These are phyloP conservation scores for Ascochyta koolunga DNA, from an alignment of 2,329 filamentous ascomycete species.

Conservation along the genomic window DNA sequence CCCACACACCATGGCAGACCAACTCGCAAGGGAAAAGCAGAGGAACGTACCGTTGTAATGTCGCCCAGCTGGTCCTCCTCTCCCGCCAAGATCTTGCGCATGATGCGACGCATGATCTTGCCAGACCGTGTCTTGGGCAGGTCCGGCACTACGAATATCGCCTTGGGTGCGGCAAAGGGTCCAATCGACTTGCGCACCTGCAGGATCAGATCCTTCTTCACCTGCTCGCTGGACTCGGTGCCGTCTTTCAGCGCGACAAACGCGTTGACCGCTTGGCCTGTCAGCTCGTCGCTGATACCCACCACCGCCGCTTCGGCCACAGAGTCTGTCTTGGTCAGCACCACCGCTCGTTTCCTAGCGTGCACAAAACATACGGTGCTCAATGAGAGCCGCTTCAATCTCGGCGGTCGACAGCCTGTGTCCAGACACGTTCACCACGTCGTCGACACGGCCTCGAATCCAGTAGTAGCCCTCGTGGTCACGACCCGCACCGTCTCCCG, in stretches of 20 bases:
- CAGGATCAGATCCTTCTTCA: constrained; percentile 90
- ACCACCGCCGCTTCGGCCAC: constrained; percentile 96
- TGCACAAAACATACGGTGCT: constrained; percentile 69
- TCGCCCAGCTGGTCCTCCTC: constrained; percentile 98
- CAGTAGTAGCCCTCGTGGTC: constrained; percentile 99
- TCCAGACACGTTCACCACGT: constrained; percentile 97
- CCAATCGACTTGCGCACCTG: constrained; percentile 98
- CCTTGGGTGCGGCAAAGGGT: constrained; percentile 95
- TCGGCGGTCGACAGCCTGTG: constrained; percentile 96
- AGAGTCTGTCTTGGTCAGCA: constrained; percentile 55
- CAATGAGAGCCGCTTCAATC: constrained; percentile 94
- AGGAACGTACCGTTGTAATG: constrained; percentile 76
- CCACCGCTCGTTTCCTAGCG: not conserved
- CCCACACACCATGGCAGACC: not conserved
- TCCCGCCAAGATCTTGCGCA: constrained; percentile 95
- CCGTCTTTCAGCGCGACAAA: constrained; percentile 93
- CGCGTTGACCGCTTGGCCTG: constrained; percentile 95
- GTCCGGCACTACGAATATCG: constrained; percentile 87
- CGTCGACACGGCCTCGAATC: constrained; percentile 97
- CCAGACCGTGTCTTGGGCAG: constrained; percentile 96
- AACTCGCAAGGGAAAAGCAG: constrained; percentile 8
- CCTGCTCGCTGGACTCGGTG: constrained; percentile 74
- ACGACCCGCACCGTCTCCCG: constrained; percentile 90
- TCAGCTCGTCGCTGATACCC: constrained; percentile 89
- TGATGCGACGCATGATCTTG: constrained; percentile 98